Evolutionary conservation across 345 rosid species (phyloP).

Genomic region (Stellera chamaejasme): DNA sequence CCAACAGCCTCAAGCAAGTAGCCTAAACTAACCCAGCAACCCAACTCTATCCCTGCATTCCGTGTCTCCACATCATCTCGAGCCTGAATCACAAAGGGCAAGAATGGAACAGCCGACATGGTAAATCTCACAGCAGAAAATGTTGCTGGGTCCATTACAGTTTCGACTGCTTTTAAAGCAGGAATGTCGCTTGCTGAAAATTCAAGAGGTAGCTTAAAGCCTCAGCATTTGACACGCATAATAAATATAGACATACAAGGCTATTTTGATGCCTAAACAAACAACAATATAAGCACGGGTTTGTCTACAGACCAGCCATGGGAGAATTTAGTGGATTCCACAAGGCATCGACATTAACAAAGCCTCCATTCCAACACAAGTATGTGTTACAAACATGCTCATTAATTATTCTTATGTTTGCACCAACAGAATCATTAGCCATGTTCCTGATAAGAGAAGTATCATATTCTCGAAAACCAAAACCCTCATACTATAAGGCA

Average conservation of each 20-base stretch:
- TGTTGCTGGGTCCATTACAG: conserved; percentile 38
- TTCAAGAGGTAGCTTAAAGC: neutral
- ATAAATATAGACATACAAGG: conserved; percentile 2
- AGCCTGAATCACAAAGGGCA: conserved; percentile 37
- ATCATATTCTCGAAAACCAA: too few species aligned
- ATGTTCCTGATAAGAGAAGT: too few species aligned
- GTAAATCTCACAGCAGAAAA: conserved; percentile 46
- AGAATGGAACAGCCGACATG: conserved; percentile 44
- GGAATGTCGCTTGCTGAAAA: conserved; percentile 52
- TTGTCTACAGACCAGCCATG: too few species aligned
- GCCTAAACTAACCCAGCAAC: conserved; percentile 53
- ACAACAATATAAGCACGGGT: neutral
- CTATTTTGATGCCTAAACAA: neutral
- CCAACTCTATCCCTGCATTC: conserved; percentile 58
- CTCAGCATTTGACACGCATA: too few species aligned
- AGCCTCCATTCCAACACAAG: too few species aligned
- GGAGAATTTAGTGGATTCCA: too few species aligned
- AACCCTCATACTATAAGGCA: too few species aligned
- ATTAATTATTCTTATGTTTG: too few species aligned
- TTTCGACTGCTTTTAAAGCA: conserved; percentile 52
- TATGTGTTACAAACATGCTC: too few species aligned
- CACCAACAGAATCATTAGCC: too few species aligned
- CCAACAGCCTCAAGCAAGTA: conserved; percentile 58
- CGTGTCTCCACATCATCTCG: conserved; percentile 33
- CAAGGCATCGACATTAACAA: too few species aligned